Base-by-base conservation (phyloP, 1,284 basidiomycete species). In the Phlebopus sp. region DNA sequence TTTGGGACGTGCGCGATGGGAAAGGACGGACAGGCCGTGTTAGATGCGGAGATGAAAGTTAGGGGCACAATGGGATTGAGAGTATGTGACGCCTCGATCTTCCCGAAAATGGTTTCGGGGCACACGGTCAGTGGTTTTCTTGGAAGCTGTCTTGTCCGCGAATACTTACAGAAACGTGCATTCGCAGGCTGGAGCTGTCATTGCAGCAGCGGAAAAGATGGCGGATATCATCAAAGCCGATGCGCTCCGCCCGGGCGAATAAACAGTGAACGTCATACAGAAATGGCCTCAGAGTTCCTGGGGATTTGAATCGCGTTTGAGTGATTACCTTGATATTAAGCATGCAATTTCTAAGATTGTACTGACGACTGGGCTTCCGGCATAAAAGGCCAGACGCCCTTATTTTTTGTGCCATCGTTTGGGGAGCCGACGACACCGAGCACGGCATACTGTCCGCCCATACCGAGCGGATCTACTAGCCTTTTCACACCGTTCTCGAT, bases 371-470 rank as follows among this genome's bases (percentile, higher is more conserved):
- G 9, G n/a, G 14, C 32, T 21, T 15, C 37, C 8, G 25, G 46
- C 40, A 60, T 52, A 37, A 63, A 67, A 7, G 64, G 63, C 62
- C 63, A 63, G 27, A 61, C 53, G 1, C 36, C 32, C 35, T 54
- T 13, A 17, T 32, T 45, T 5, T 44, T 36, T 5, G 34, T 58
- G 34, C 57, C 59, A 15, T 35, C 53, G 32, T 42, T 62, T 34
- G 41, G 52, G 13, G 39, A 47, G 8, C 56, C 56, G 0, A 67
- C 77, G 21, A 87, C 62, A 1, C 79, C 83, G 55, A 87, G 63
- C 15, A 87, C 69, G 58, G 77, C 70, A 52, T 88, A 87, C 67
- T 87, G 75, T 35, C 60, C 69, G 0, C 86, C 85, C 86, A 88
- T 88, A 18, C 82, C 81, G 5, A 67, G 67, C 0, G 69, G 72